A percentile compares a stretch with the other conserved stretches of the same genome.
phyloP scores from a whole-genome alignment of 371 early-diverging fungal species.

The Rhizopus arrhizus region DNA sequence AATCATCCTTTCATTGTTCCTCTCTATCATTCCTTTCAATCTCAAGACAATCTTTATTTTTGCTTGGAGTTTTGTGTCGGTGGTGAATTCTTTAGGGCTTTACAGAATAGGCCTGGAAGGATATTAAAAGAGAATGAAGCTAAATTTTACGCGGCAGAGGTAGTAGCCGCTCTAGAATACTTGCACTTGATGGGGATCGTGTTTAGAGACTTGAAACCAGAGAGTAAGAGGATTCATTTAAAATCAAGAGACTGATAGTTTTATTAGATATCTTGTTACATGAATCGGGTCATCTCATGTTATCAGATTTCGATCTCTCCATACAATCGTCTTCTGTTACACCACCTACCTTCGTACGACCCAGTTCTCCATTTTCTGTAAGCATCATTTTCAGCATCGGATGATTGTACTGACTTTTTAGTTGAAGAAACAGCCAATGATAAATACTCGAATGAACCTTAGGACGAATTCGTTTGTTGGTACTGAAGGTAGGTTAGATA shows the following conservation, averaged over 20 bases:
- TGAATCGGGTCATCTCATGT: slow-evolving; percentile 92
- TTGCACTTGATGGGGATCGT: slow-evolving; percentile 94
- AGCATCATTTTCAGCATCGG: slow-evolving; percentile 13
- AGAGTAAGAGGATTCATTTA: slow-evolving; percentile 68
- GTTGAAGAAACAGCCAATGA: slow-evolving; percentile 28
- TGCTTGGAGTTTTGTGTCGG: slow-evolving; percentile 99
- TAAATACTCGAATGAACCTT: slow-evolving; percentile 89
- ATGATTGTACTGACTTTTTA: background rate
- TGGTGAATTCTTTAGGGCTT: slow-evolving; percentile 93
- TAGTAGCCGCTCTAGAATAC: slow-evolving; percentile 89
- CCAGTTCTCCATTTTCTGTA: slow-evolving; percentile 56
- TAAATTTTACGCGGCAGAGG: slow-evolving; percentile 98
- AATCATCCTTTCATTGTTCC: slow-evolving; percentile 98
- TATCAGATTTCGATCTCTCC: slow-evolving; percentile 95
- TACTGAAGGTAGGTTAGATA: slow-evolving; percentile 71
- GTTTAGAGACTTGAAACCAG: slow-evolving; percentile 98
- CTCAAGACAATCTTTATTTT: slow-evolving; percentile 90
- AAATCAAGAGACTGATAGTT: background rate
- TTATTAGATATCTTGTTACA: slow-evolving; percentile 85
- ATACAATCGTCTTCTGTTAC: slow-evolving; percentile 81
- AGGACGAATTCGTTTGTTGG: slow-evolving; percentile 96
- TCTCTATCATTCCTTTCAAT: slow-evolving; percentile 95
- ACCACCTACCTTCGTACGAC: slow-evolving; percentile 77
- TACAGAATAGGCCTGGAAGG: slow-evolving; percentile 83
- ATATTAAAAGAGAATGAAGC: slow-evolving; percentile 85